These are phyloP conservation scores for Lactarius sp. DNA, from an alignment of 768 basidiomycete genomes.

Conservation along the genomic window DNA sequence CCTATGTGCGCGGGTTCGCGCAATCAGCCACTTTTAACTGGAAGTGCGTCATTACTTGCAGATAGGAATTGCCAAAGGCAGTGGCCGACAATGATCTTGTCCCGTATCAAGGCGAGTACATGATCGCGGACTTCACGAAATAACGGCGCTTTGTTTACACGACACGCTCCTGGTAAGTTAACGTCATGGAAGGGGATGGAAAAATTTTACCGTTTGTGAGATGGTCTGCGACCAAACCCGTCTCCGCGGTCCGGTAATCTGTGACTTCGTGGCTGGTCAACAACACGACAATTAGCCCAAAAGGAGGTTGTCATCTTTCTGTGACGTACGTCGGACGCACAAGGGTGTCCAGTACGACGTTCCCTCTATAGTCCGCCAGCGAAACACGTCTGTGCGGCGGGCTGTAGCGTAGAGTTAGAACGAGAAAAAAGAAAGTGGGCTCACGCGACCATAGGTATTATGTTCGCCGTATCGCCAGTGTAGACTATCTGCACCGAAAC, in stretches of 20 bases:
- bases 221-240: constrained; percentile 40
- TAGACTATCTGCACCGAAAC: constrained; percentile 44
- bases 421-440: constrained; percentile 26
- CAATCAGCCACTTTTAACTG: neutral
- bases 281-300: neutral
- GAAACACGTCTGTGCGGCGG: constrained; percentile 42
- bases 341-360: constrained; percentile 43
- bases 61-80: constrained; percentile 50
- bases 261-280: constrained; percentile 41
- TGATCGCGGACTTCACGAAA: constrained; percentile 45
- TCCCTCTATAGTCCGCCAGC: constrained; percentile 45
- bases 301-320: neutral
- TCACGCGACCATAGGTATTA: constrained; percentile 52
- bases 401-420: neutral
- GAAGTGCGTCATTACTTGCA: constrained; percentile 32
- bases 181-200: neutral
- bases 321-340: constrained; percentile 47
- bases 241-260: constrained; percentile 44
- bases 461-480: constrained; percentile 37
- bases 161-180: neutral
- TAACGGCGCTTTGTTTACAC: constrained; percentile 38
- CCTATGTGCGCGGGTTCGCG: constrained; percentile 31
- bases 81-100: constrained; percentile 54
- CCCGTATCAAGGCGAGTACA: constrained; percentile 40
- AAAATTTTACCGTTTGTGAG: constrained; percentile 38